phyloP scores from a whole-genome alignment of 2,329 filamentous ascomycete species.

The Rasamsonia emersonii region DNA sequence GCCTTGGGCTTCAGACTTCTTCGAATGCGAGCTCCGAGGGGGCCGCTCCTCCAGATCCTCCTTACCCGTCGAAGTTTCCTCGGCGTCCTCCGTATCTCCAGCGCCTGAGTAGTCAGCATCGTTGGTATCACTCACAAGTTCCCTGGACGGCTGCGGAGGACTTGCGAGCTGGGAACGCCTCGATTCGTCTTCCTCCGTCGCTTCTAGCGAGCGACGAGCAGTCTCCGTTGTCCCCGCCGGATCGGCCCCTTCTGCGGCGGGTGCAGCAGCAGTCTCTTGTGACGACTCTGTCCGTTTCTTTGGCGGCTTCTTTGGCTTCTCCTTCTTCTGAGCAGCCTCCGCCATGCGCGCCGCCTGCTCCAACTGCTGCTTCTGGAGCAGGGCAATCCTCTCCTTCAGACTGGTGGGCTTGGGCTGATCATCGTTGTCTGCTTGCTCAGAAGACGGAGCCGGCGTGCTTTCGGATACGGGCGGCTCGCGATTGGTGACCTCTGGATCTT shows the following conservation, averaged over 20 bases:
- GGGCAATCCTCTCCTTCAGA: conserved; percentile 87
- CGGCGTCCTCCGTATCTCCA: conserved; percentile 55
- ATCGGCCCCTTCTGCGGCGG: conserved; percentile 16
- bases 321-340: conserved; percentile 69
- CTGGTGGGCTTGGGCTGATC: conserved; percentile 87
- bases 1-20: conserved; percentile 40
- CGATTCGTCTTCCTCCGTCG: conserved; percentile 12
- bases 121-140: conserved; percentile 53
- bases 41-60: conserved; percentile 62
- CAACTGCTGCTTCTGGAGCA: conserved; percentile 86
- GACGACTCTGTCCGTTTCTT: conserved; percentile 56
- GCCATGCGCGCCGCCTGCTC: conserved; percentile 80
- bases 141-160: conserved; percentile 37
- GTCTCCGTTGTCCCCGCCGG: conserved; percentile 26
- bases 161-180: conserved; percentile 17
- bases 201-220: conserved; percentile 23
- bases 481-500: conserved; percentile 54
- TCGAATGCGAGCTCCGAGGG: conserved; percentile 13
- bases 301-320: conserved; percentile 71
- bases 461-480: conserved; percentile 28
- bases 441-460: conserved; percentile 19
- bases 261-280: conserved; percentile 17
- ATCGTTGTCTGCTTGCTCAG: conserved; percentile 51
- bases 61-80: conserved; percentile 56
- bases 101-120: conserved; percentile 58